Evolutionary conservation across 169 alveolate species (phyloP).

Genomic region (Cystoisospora suis): DNA sequence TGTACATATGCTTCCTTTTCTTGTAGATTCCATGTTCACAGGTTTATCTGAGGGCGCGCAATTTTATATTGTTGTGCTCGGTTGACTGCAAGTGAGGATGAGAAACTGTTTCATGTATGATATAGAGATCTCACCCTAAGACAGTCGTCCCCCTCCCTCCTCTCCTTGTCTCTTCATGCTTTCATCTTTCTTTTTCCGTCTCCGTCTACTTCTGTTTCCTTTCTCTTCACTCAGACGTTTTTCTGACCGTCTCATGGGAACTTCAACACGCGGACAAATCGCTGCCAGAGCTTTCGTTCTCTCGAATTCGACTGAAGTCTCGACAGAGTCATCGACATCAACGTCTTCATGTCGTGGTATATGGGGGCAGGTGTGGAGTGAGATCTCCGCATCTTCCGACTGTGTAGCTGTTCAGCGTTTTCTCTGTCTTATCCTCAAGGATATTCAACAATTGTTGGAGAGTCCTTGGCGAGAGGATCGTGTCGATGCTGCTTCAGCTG

Average conservation of each 20-base stretch:
- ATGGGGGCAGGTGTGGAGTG: background rate
- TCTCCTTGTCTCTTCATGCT: background rate
- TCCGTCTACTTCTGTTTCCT: background rate
- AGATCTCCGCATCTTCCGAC: background rate
- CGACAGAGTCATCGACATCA: background rate
- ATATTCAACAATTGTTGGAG: background rate
- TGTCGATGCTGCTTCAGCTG: background rate
- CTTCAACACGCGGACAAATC: background rate
- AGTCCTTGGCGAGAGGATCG: background rate
- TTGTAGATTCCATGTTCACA: too few species aligned
- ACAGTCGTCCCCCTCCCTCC: too few species aligned
- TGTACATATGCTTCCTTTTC: too few species aligned
- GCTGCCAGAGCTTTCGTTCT: slow-evolving; percentile 11
- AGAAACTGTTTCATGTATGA: too few species aligned
- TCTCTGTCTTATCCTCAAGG: background rate
- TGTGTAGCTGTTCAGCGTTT: slow-evolving; percentile 15
- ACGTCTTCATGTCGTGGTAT: too few species aligned
- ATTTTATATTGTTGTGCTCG: too few species aligned
- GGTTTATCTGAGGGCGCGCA: too few species aligned
- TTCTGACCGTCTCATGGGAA: background rate
- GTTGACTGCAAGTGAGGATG: too few species aligned
- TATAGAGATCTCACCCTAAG: too few species aligned
- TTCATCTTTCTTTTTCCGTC: background rate
- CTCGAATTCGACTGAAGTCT: background rate
- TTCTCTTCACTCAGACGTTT: background rate